Percentiles rank a stretch among this genome's conserved stretches.
phyloP scores from a whole-genome alignment of 148 eudicot species.

The Diospyros kaki region DNA sequence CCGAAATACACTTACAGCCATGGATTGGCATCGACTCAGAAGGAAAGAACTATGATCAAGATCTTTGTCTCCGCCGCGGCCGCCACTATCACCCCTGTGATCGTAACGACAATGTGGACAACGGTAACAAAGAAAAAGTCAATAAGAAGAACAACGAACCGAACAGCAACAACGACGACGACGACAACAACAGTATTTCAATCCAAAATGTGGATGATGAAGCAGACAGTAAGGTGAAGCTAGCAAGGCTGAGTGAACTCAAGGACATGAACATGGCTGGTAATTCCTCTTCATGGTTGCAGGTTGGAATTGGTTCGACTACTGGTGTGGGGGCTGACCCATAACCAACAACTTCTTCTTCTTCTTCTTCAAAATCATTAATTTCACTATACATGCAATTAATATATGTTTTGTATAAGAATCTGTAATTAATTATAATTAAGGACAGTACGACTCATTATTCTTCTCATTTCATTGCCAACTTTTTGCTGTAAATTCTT shows the following conservation, averaged over 20 bases:
- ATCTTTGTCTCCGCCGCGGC: neutral
- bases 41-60: slow-evolving; percentile 8
- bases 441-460: no score
- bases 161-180: slow-evolving; percentile 12
- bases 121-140: neutral
- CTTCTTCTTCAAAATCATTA: no score
- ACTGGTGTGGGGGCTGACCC: neutral
- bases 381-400: no score
- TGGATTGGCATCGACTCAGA: slow-evolving; percentile 32
- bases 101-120: neutral
- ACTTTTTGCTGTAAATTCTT: no score
- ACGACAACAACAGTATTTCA: slow-evolving; percentile 16
- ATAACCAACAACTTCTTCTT: no score
- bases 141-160: neutral
- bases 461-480: no score
- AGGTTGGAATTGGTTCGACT: slow-evolving; percentile 65
- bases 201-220: slow-evolving; percentile 50
- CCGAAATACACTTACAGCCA: slow-evolving; percentile 49
- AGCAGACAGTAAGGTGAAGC: slow-evolving; percentile 66
- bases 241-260: slow-evolving; percentile 61
- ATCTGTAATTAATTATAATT: no score
- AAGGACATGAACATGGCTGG: slow-evolving; percentile 46
- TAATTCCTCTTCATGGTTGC: slow-evolving; percentile 66
- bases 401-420: no score
- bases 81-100: neutral